A percentile compares a stretch with the other conserved stretches of the same genome.
phyloP scores from a whole-genome alignment of 805 yeast genomes.

The Metschnikowia noctiluminum region DNA sequence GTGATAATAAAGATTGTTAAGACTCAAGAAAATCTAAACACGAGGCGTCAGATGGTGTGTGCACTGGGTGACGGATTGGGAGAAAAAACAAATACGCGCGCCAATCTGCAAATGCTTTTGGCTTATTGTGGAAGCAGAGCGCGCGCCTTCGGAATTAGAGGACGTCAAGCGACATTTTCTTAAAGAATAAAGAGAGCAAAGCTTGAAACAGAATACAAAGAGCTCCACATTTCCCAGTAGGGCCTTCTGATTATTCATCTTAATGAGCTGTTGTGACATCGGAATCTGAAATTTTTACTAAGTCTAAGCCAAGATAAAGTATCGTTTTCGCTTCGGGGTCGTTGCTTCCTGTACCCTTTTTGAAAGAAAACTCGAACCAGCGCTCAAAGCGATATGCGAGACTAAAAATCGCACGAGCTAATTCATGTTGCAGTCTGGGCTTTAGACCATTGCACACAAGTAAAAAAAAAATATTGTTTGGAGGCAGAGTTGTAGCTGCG shows the following conservation, averaged over 20 bases:
- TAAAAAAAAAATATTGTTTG: too few relatives aligned
- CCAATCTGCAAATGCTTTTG: not conserved
- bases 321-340: too few relatives aligned
- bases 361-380: too few relatives aligned
- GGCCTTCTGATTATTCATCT: not conserved
- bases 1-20: not conserved
- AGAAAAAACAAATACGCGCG: constrained; percentile 8
- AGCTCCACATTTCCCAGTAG: not conserved
- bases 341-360: too few relatives aligned
- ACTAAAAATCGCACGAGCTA: too few relatives aligned
- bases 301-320: too few relatives aligned
- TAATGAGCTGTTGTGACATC: too few relatives aligned
- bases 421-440: too few relatives aligned
- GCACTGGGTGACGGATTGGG: constrained; percentile 5
- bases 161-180: not conserved
- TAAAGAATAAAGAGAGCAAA: not conserved
- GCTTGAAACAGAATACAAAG: not conserved
- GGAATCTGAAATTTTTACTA: too few relatives aligned
- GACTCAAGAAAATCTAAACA: not conserved
- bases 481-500: too few relatives aligned
- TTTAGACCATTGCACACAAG: too few relatives aligned
- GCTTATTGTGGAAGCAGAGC: not conserved
- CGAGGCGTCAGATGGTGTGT: constrained; percentile 2
- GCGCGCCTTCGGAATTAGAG: not conserved
- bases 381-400: too few relatives aligned